Evolutionary conservation across 768 basidiomycete genomes (phyloP).

Genomic region (Rhodotorula sphaerocarpa): DNA sequence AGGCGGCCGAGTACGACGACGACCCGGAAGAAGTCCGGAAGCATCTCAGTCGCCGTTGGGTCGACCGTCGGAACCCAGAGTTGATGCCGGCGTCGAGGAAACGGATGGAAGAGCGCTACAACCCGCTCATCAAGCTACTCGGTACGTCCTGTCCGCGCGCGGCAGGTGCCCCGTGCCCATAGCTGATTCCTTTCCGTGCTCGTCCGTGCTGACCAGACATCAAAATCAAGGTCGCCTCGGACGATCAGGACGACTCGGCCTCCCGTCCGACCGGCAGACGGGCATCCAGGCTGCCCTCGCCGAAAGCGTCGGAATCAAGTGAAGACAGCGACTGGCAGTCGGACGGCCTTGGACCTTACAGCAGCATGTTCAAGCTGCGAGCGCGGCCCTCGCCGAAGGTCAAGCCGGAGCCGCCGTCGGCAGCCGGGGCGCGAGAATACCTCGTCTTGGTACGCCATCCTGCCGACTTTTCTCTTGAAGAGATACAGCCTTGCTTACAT

Average conservation of each 20-base stretch:
- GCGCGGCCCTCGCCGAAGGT: not conserved
- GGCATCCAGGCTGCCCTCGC: not conserved
- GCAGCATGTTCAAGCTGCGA: not conserved
- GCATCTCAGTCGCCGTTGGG: constrained; percentile 25
- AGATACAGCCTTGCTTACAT: no score
- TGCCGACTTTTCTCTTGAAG: no score
- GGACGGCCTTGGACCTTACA: constrained; percentile 14
- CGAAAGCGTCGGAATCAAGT: not conserved
- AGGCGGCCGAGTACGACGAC: not conserved
- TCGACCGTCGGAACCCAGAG: constrained; percentile 7
- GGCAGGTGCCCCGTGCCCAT: not conserved
- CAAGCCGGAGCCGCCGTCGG: not conserved
- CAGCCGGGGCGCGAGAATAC: not conserved
- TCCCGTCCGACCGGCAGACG: no score
- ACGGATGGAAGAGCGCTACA: constrained; percentile 5
- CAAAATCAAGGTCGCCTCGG: constrained; percentile 7
- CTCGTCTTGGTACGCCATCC: no score
- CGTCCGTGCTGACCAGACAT: constrained; percentile 8
- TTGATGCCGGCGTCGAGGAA: constrained; percentile 5
- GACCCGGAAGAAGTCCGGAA: not conserved
- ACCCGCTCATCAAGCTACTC: constrained; percentile 25
- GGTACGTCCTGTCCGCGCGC: not conserved
- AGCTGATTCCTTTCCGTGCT: not conserved
- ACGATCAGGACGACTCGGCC: not conserved
- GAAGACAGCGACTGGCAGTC: constrained; percentile 8